phyloP scores from a whole-genome alignment of 192 early-diverging fungal species.

The Oehlia diaphana region DNA sequence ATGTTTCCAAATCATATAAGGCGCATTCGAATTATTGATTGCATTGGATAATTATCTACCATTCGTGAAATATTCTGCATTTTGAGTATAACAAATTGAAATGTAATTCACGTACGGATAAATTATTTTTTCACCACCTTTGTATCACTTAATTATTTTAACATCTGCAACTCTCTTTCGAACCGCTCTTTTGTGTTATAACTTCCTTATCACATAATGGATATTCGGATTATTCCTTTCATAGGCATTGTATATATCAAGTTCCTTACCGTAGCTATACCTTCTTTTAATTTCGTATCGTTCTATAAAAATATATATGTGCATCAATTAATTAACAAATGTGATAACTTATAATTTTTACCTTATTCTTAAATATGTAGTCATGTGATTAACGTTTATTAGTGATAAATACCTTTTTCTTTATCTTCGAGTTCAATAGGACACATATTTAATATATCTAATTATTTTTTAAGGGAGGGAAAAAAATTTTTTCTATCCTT shows the following conservation, averaged over 20 bases:
- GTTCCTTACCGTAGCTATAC: neutral
- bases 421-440: no score
- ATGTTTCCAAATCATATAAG: neutral
- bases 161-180: neutral
- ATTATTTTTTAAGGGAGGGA: no score
- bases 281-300: neutral
- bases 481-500: no score
- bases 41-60: neutral
- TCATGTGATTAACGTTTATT: no score
- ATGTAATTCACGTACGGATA: neutral
- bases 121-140: neutral
- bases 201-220: neutral
- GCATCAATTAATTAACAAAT: neutral
- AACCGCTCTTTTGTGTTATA: neutral
- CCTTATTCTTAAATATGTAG: no score
- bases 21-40: neutral
- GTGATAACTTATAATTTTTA: no score
- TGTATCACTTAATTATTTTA: neutral
- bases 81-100: neutral
- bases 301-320: neutral
- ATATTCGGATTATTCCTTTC: neutral
- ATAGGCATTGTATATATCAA: neutral
- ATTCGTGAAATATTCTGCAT: slow-evolving; percentile 4
- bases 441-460: no score
- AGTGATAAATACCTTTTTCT: no score